phyloP scores from a whole-genome alignment of 2,329 filamentous ascomycete genomes.

The Colletotrichum nymphaeae region DNA sequence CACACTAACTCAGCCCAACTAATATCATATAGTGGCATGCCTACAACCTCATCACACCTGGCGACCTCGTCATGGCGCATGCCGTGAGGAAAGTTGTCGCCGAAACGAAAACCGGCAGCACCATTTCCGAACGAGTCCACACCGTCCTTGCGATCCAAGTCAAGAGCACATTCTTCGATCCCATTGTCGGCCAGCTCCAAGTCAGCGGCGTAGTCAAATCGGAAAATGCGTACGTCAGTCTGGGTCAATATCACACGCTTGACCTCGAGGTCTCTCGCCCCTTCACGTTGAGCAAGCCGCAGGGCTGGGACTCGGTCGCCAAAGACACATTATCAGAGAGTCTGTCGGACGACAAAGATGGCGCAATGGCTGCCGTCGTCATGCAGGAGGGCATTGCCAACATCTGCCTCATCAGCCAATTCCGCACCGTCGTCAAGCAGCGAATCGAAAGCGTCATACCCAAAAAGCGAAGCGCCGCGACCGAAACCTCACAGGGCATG shows the following conservation, averaged over 20 bases:
- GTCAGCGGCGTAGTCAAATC: conserved; percentile 65
- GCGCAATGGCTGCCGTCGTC: conserved; percentile 88
- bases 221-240: conserved; percentile 64
- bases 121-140: conserved; percentile 63
- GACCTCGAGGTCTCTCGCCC: conserved; percentile 89
- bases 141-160: conserved; percentile 68
- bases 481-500: conserved; percentile 77
- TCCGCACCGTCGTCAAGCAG: conserved; percentile 81
- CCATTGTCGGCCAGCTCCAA: conserved; percentile 64
- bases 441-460: conserved; percentile 75
- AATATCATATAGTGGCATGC: conserved; percentile 62
- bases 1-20: not conserved
- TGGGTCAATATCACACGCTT: conserved; percentile 70
- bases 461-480: conserved; percentile 73
- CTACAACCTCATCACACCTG: conserved; percentile 68
- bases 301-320: conserved; percentile 88
- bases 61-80: conserved; percentile 65
- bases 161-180: conserved; percentile 69
- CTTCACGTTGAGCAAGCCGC: conserved; percentile 87
- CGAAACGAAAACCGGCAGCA: conserved; percentile 59
- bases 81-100: conserved; percentile 66
- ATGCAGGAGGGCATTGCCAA: conserved; percentile 92
- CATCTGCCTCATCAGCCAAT: conserved; percentile 84
- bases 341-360: conserved; percentile 80
- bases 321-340: conserved; percentile 82